Percentiles rank a stretch among this genome's conserved stretches.
These are phyloP conservation scores for Aspergillus haitiensis DNA, from an alignment of 495 filamentous ascomycete genomes.

Conservation along the genomic window DNA sequence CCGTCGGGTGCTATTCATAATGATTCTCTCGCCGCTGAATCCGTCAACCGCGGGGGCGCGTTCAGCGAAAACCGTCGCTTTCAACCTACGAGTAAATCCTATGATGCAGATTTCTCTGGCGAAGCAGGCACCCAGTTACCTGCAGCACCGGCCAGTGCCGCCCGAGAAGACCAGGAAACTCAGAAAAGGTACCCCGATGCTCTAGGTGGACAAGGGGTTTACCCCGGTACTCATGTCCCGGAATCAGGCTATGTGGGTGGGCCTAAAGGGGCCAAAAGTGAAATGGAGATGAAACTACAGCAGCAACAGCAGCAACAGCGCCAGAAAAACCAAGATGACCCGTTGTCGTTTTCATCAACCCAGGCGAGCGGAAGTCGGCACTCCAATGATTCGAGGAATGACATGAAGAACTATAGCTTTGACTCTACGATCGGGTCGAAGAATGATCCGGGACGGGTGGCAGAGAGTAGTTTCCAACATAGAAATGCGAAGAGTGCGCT, in stretches of 20 bases:
- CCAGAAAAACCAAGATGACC: neutral
- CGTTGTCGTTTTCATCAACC: constrained; percentile 14
- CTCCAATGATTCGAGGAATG: constrained; percentile 45
- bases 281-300: constrained; percentile 23
- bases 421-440: constrained; percentile 57
- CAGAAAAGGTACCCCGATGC: constrained; percentile 52
- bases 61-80: constrained; percentile 55
- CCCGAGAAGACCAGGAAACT: constrained; percentile 47
- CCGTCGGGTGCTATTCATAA: constrained; percentile 56
- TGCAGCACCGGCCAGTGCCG: constrained; percentile 48
- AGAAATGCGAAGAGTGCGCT: constrained; percentile 39
- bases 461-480: constrained; percentile 50
- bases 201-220: constrained; percentile 51
- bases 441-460: constrained; percentile 62
- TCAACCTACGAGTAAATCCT: constrained; percentile 48
- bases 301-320: too few relatives aligned
- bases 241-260: constrained; percentile 46
- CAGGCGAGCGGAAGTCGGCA: constrained; percentile 29
- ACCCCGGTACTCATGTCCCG: constrained; percentile 46
- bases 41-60: constrained; percentile 49
- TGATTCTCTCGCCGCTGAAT: constrained; percentile 68
- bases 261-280: constrained; percentile 40
- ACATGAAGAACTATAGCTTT: constrained; percentile 59
- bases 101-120: constrained; percentile 52
- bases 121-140: constrained; percentile 54